These are phyloP conservation scores for Nothopassalora personata DNA, from an alignment of 2,329 filamentous ascomycete genomes.

Conservation along the genomic window DNA sequence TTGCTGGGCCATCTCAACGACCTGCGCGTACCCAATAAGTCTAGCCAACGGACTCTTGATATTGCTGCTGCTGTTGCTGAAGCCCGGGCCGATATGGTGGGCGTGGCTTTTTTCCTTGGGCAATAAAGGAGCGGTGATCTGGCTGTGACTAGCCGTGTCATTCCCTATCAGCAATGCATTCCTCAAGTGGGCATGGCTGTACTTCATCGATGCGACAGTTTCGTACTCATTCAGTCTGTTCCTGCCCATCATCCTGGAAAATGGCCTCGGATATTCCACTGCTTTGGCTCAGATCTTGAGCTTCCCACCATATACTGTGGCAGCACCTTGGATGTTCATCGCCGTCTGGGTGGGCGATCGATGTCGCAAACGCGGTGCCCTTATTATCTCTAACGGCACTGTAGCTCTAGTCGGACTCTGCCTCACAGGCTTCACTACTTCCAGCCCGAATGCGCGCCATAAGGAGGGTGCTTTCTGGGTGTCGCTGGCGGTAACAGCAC, in stretches of 20 bases:
- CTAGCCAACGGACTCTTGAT: too few species aligned
- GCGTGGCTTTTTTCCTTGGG: too few species aligned
- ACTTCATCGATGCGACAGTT: slow-evolving; percentile 24
- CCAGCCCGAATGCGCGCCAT: slow-evolving; percentile 34
- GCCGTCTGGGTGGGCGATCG: slow-evolving; percentile 20
- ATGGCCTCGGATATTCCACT: slow-evolving; percentile 35
- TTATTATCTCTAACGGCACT: slow-evolving; percentile 17
- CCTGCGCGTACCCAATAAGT: too few species aligned
- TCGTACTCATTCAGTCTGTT: slow-evolving; percentile 36
- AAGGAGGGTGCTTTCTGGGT: slow-evolving; percentile 68
- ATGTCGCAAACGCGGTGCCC: slow-evolving; percentile 19
- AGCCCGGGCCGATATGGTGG: too few species aligned
- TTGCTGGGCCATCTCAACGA: too few species aligned
- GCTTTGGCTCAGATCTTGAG: slow-evolving; percentile 31
- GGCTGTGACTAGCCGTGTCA: too few species aligned
- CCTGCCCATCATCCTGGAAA: slow-evolving; percentile 35
- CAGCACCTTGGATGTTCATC: slow-evolving; percentile 29
- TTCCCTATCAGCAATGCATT: too few species aligned
- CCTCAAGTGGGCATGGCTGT: slow-evolving; percentile 32
- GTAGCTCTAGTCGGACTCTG: slow-evolving; percentile 13
- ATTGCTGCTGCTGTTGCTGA: too few species aligned
- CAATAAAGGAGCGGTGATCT: too few species aligned
- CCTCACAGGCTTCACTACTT: slow-evolving; percentile 13
- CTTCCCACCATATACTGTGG: slow-evolving; percentile 32
- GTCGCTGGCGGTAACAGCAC: slow-evolving; percentile 72